Conservation (phyloP, 805 yeast genomes). For the Cyberlindnera subsufficiens region DNA sequence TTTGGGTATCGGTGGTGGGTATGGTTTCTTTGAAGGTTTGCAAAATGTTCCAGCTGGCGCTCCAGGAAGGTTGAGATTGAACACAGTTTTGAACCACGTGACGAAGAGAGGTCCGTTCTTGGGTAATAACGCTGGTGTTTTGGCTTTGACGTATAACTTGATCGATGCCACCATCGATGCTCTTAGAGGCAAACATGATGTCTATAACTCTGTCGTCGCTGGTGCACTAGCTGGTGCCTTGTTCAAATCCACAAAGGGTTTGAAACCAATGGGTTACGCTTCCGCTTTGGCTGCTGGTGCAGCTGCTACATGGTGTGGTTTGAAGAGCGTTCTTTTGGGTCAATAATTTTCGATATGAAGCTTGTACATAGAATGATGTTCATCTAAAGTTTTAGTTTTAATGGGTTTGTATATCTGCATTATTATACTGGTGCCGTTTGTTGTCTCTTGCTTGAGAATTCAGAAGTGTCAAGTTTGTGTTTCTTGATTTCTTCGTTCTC, state of each 20-base stretch:
- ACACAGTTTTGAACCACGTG: constrained; percentile 85
- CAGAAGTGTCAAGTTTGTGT: constrained; percentile 11
- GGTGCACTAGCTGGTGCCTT: constrained; percentile 93
- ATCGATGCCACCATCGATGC: constrained; percentile 75
- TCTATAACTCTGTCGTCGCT: constrained; percentile 73
- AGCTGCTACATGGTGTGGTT: constrained; percentile 89
- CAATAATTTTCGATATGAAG: constrained; percentile 2
- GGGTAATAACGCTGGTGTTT: constrained; percentile 93
- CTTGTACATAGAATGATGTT: constrained; percentile 2
- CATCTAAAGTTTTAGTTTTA: background rate
- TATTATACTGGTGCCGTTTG: constrained; percentile 9
- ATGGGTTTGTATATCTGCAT: background rate
- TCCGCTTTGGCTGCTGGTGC: constrained; percentile 82
- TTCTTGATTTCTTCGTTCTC: constrained; percentile 7
- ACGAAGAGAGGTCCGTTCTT: constrained; percentile 94
- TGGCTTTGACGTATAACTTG: constrained; percentile 84
- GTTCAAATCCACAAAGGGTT: constrained; percentile 79
- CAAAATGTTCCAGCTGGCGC: constrained; percentile 68
- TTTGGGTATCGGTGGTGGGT: constrained; percentile 83
- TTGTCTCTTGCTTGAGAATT: constrained; percentile 10
- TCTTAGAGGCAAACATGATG: constrained; percentile 85
- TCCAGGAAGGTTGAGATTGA: constrained; percentile 75
- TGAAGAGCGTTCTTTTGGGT: constrained; percentile 39
- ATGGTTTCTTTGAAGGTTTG: constrained; percentile 85
- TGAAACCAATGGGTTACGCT: constrained; percentile 83